Base-by-base conservation (phyloP, 176 grass and related monocot species). In the Ampelocalamus luodianensis region DNA sequence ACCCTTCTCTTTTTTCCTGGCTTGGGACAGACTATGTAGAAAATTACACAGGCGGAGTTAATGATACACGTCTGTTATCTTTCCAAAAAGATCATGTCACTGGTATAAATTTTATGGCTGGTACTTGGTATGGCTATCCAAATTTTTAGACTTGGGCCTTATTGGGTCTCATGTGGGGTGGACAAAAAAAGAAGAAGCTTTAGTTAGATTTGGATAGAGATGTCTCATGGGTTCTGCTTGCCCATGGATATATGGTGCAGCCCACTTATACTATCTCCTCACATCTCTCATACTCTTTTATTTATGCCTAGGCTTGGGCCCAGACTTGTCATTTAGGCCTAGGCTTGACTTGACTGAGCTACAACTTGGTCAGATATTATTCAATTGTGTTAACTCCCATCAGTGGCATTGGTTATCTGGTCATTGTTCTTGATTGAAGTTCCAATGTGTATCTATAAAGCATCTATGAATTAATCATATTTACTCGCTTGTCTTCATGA, bases 131-230 rank as follows among this genome's bases (percentile, higher is more conserved):
- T 77, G 64, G 38, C 18, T 74, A 17, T 79, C 58, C 59, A 17
- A 51, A 50, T 0, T 81, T 56, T 38, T 48, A 34, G 44, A 22
- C 45, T 74, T 65, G 26, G 20, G 18, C 14, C 5, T 18, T 38
- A 3, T 40, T 50, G 37, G 16, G 14, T 76, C 71, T 67, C 68
- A 60, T 13, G 62, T 71, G 9, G 6, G 16, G 22, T 69, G 64
- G 50, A 56, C 17, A 8, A 34, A 11, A 55, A 58, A 78, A 83
- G n/a, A n/a, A n/a, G n/a, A 9, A 13, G 42, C 43, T 74, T 84
- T 22, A 18, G 32, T 66, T 54, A 36, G 11, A 29, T 43, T 46
- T 79, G 24, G 18, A 62, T 75, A 17, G 45, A 72, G 43, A 75
- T 65, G 15, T 62, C 22, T 6, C 36, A 84, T 1, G n/a, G 34